Base-by-base conservation (phyloP, 192 early-diverging fungal genomes). In the Coemansia sp. region DNA sequence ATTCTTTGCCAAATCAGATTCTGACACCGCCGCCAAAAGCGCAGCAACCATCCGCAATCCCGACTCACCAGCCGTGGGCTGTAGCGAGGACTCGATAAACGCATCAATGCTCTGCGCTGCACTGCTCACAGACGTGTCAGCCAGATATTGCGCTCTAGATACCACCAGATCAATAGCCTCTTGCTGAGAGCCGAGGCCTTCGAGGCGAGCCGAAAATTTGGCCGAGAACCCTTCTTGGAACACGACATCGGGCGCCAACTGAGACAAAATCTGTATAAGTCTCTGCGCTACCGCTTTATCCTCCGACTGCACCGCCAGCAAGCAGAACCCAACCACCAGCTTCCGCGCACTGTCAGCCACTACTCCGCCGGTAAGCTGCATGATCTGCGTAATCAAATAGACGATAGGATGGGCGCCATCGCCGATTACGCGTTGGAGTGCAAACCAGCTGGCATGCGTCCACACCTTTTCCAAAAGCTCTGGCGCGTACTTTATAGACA, bases 361-460 rank as follows among this genome's bases (percentile, higher is more conserved):
- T 16, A 75, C 73, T 31, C 40, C 4, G 11, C 29, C 6, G 1
- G 50, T 5, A 43, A 83, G n/a, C 1, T 63, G 62, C 3, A 73
- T 73, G 33, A 78, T 55, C 70, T 65, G 76, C 20, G 73, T 40
- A 11, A 61, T 43, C 73, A 83, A 46, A 33, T 60, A 49, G 1
- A 83, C 76, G 9, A 83, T 63, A 9, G 82, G 71, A 6, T 41
- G 49, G 12, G 66, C 50, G 3, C 73, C 62, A 39, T 55, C 62
- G 62, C 69, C 66, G 27, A 65, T 57, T 16, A 74, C 38, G 31
- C 78, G 68, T 41, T 76, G 68, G 24, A 80, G 62, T 5, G 82
- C 74, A 66, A 84, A 84, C 82, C 82, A 84, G 58, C 78, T 77
- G 31, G 82, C 55, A 50, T 84, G 82, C 13, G 77, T 69, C 82